These are phyloP conservation scores for Coniochaeta sp. DNA, from an alignment of 2,329 filamentous ascomycete genomes.

Conservation along the genomic window DNA sequence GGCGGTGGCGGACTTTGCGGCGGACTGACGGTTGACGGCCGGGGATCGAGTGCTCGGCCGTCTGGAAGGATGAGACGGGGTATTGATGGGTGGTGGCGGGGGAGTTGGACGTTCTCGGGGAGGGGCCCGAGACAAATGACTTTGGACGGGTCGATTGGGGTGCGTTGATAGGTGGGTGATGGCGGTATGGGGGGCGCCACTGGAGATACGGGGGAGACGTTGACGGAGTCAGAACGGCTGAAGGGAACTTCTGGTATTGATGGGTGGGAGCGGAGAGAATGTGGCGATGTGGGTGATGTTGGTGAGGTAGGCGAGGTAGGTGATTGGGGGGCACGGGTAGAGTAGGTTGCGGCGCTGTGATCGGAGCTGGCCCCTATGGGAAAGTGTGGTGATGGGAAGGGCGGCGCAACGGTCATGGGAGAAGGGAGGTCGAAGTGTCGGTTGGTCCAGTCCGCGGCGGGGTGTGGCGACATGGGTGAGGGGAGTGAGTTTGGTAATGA, in stretches of 20 bases:
- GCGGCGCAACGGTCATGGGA: constrained; percentile 30
- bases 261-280: constrained; percentile 13
- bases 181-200: constrained; percentile 22
- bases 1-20: constrained; percentile 11
- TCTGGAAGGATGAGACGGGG: constrained; percentile 20
- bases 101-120: constrained; percentile 38
- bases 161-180: constrained; percentile 32
- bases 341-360: constrained; percentile 16
- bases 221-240: constrained; percentile 21
- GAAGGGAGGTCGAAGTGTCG: constrained; percentile 34
- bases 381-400: constrained; percentile 18
- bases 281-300: constrained; percentile 10
- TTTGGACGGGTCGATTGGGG: constrained; percentile 43
- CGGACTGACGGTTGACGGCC: constrained; percentile 6
- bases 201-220: constrained; percentile 16
- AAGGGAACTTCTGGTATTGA: constrained; percentile 11
- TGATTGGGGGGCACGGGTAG: constrained; percentile 15
- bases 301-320: no score
- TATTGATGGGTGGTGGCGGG: constrained; percentile 19
- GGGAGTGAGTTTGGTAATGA: constrained; percentile 34
- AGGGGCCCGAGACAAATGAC: constrained; percentile 49
- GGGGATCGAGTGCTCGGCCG: constrained; percentile 9
- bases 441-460: constrained; percentile 31
- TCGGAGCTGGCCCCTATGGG: constrained; percentile 19
- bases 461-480: constrained; percentile 39